Percentiles rank a stretch among this genome's conserved stretches.
These are phyloP conservation scores for Trichoderma asperellum DNA, from an alignment of 2,329 filamentous ascomycete genomes.

Conservation along the genomic window DNA sequence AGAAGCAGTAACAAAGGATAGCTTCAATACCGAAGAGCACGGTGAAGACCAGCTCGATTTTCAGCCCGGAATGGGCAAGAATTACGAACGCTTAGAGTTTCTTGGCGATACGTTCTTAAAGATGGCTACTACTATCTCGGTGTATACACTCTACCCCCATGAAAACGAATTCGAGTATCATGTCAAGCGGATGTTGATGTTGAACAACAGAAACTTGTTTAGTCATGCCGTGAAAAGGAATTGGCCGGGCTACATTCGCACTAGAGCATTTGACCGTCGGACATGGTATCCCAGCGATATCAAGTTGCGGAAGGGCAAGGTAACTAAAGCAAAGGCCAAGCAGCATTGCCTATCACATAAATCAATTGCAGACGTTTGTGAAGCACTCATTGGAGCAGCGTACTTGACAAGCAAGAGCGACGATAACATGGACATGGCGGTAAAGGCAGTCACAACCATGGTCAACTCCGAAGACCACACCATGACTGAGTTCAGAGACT, in stretches of 20 bases:
- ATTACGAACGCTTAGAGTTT: slow-evolving; percentile 94
- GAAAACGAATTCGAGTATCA: slow-evolving; percentile 87
- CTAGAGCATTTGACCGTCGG: slow-evolving; percentile 77
- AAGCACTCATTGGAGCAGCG: slow-evolving; percentile 89
- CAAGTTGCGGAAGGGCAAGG: slow-evolving; percentile 73
- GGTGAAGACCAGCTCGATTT: slow-evolving; percentile 70
- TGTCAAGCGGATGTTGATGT: slow-evolving; percentile 83
- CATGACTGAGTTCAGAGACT: slow-evolving; percentile 72
- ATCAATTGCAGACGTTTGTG: slow-evolving; percentile 90
- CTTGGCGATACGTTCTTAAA: slow-evolving; percentile 94
- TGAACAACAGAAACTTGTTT: slow-evolving; percentile 91
- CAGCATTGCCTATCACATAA: slow-evolving; percentile 87
- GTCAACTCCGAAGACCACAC: slow-evolving; percentile 71
- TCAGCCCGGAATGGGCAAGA: slow-evolving; percentile 84
- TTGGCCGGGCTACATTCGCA: slow-evolving; percentile 76
- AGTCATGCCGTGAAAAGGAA: slow-evolving; percentile 71
- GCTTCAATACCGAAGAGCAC: slow-evolving; percentile 79
- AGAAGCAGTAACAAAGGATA: slow-evolving; percentile 91
- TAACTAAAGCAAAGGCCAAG: slow-evolving; percentile 46
- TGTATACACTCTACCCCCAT: slow-evolving; percentile 76
- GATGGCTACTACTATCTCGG: slow-evolving; percentile 88
- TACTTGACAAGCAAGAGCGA: slow-evolving; percentile 54
- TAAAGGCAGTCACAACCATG: slow-evolving; percentile 68
- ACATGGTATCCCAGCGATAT: slow-evolving; percentile 83
- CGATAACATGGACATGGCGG: slow-evolving; percentile 58